Percentiles rank a stretch among this genome's conserved stretches.
These are phyloP conservation scores for Clavispora fructus DNA, from an alignment of 805 yeast species.

Conservation along the genomic window DNA sequence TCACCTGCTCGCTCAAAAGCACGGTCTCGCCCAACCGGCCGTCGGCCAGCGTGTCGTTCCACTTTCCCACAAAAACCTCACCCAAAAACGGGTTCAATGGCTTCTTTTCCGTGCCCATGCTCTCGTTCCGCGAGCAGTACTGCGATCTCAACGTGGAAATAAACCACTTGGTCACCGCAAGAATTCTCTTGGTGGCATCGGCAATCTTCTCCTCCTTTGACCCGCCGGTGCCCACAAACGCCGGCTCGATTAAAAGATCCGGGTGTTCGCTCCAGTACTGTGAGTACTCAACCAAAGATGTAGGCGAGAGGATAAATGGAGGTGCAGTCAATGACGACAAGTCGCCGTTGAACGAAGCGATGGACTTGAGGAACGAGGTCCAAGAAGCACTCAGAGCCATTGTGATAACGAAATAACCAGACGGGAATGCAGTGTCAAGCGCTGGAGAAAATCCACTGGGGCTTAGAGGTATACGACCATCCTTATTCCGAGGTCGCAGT, in stretches of 20 bases:
- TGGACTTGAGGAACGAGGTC: conserved; percentile 86
- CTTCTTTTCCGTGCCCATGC: conserved; percentile 93
- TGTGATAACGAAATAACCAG: neutral
- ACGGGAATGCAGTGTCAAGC: neutral
- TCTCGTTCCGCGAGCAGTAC: conserved; percentile 87
- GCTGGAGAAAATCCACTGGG: neutral
- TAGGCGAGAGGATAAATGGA: conserved; percentile 89
- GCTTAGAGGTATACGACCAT: neutral
- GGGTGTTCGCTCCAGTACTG: conserved; percentile 96
- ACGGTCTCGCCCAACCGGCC: conserved; percentile 67
- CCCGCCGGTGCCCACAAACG: conserved; percentile 39
- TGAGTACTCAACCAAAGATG: conserved; percentile 84
- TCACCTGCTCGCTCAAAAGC: conserved; percentile 84
- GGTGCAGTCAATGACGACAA: conserved; percentile 94
- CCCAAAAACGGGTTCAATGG: conserved; percentile 96
- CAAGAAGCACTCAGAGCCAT: conserved; percentile 50
- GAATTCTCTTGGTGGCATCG: conserved; percentile 57
- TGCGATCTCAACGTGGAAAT: conserved; percentile 88
- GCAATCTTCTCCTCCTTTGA: conserved; percentile 29
- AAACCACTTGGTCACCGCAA: conserved; percentile 88
- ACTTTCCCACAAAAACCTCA: conserved; percentile 86
- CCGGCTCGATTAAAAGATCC: conserved; percentile 73
- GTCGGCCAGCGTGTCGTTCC: conserved; percentile 54
- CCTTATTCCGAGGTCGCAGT: neutral
- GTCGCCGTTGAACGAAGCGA: conserved; percentile 91